Evolutionary conservation across 495 filamentous ascomycete species (phyloP), one percentile per base, ranked within the genome.

Genomic region (Trypethelium eluteriae): DNA sequence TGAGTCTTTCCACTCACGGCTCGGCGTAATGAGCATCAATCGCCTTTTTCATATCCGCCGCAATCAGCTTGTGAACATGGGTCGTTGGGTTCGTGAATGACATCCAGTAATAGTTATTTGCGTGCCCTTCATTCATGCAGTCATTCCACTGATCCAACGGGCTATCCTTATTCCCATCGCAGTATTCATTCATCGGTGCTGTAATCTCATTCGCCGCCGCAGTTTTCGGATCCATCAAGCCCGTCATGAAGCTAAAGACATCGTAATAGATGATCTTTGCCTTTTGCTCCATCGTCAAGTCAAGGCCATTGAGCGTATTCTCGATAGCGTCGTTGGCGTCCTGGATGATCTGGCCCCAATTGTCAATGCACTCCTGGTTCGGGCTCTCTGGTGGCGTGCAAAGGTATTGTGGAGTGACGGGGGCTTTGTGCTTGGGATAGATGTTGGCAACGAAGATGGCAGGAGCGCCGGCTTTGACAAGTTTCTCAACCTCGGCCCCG

Each of bases 251-350:
- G 62, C 46, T 59, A 63, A 70, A 72, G 5, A 61, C 69, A 50
- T 72, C 70, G 64, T 72, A 69, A 56, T 72, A 72, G 32, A 70
- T 70, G 41, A 70, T 44, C 67, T 72, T 72, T 32, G 34, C 36
- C 53, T 36, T 59, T 36, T 59, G 53, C 35, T 44, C 47, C 12
- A 53, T 63, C 38, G 63, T 64, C 61, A 69, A 64, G 47, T 47
- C 57, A 10, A 68, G 63, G n/a, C 16, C 61, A 14, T 66, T 16
- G 14, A 67, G 61, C 18, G 38, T 53, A 12, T 25, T 25, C 50
- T 70, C 34, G 53, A 71, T 64, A 34, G 66, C 66, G 18, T 14
- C 18, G 44, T 72, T 72, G 61, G 64, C 63, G 7, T 56, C 36
- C 38, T 68, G 16, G 63, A 72, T 72, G n/a, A 72, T 53, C 16